phyloP scores from a whole-genome alignment of 2,329 filamentous ascomycete species.

The Ophiostoma populinum region DNA sequence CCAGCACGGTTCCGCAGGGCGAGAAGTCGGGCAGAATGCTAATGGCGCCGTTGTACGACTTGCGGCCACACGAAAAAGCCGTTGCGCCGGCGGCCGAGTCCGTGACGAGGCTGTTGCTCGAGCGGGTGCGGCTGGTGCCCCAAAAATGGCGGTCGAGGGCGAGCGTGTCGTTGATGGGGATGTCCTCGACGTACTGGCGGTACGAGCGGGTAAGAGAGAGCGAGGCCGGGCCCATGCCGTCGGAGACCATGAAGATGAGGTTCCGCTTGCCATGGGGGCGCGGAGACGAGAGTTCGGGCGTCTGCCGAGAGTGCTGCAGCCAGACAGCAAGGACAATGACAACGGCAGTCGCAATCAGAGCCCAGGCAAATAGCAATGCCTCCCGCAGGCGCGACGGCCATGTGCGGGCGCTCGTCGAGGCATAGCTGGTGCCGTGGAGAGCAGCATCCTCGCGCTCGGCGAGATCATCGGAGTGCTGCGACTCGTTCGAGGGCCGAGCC shows the following conservation, averaged over 20 bases:
- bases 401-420: too few species aligned
- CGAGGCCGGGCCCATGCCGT: conserved; percentile 93
- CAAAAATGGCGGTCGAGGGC: conserved; percentile 77
- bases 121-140: conserved; percentile 75
- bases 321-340: conserved; percentile 67
- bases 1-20: conserved; percentile 80
- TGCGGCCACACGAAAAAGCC: conserved; percentile 79
- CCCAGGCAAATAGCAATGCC: conserved; percentile 64
- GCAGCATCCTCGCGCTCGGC: conserved; percentile 18
- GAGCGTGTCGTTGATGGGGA: conserved; percentile 61
- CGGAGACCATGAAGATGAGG: conserved; percentile 96
- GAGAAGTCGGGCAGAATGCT: conserved; percentile 69
- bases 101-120: conserved; percentile 70
- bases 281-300: conserved; percentile 1
- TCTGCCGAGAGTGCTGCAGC: conserved; percentile 41
- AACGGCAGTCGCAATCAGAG: conserved; percentile 58
- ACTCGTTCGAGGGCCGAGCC: conserved; percentile 15
- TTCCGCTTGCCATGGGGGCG: conserved; percentile 57
- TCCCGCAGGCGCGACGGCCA: conserved; percentile 40
- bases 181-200: conserved; percentile 56
- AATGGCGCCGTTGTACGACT: conserved; percentile 96
- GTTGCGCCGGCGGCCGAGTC: conserved; percentile 96
- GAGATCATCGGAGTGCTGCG: conserved; percentile 16
- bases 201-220: conserved; percentile 75
- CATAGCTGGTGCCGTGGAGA: conserved; percentile 14